phyloP scores from a whole-genome alignment of 805 yeast genomes.

The Yarrowia sp. region DNA sequence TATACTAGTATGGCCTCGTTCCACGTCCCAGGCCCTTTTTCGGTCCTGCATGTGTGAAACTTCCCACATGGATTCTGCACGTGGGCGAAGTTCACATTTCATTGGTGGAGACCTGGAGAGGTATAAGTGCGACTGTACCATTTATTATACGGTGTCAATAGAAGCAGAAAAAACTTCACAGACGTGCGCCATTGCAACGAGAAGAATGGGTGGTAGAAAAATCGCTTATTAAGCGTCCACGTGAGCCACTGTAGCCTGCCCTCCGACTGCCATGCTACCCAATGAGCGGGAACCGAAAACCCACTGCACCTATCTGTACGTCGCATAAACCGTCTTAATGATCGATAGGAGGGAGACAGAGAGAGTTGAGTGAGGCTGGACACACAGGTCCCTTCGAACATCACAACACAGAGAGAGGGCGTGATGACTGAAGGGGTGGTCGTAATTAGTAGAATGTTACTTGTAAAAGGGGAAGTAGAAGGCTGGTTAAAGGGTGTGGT shows the following conservation, averaged over 20 bases:
- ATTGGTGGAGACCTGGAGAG: not conserved
- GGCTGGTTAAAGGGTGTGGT: no score
- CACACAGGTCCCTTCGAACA: no score
- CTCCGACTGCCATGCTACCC: not conserved
- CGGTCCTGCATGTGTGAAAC: constrained; percentile 32
- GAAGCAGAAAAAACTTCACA: not conserved
- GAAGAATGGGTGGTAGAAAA: not conserved
- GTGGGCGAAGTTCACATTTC: constrained; percentile 32
- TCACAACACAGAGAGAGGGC: no score
- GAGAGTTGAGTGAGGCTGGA: no score
- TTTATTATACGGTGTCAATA: constrained; percentile 7
- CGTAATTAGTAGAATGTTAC: no score
- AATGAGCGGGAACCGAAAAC: constrained; percentile 4
- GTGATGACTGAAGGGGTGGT: no score
- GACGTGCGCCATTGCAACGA: not conserved
- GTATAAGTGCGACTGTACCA: not conserved
- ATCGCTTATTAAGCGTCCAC: no score
- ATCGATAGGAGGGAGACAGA: not conserved
- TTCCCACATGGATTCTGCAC: constrained; percentile 39
- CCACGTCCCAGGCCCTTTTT: not conserved
- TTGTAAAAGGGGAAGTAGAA: no score
- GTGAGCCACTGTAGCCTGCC: no score
- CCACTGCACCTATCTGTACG: constrained; percentile 18
- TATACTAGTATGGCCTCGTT: not conserved
- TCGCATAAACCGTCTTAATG: constrained; percentile 18